Evolutionary conservation across 1,139 yeast genomes (phyloP).

Genomic region (Lodderomyces orthopsilosis): DNA sequence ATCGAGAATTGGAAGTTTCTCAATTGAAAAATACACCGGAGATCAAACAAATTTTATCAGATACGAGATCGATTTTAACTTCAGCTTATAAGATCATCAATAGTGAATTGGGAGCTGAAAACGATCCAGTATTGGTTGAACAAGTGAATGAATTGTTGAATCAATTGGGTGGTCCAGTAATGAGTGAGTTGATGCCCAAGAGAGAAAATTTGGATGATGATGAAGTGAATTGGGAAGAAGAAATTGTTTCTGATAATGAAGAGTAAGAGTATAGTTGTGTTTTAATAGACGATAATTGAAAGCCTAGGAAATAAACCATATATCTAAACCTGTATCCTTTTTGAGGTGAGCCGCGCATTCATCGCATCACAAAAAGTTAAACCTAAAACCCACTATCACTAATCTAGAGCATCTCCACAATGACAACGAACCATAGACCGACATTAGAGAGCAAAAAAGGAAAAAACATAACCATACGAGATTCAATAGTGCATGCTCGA

Average conservation of each 20-base stretch:
- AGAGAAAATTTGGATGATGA: conserved; percentile 35
- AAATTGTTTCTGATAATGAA: conserved; percentile 31
- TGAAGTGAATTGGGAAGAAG: conserved; percentile 42
- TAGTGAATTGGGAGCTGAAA: conserved; percentile 42
- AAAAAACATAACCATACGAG: conserved; percentile 38
- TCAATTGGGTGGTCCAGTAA: conserved; percentile 59
- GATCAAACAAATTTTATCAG: conserved; percentile 35
- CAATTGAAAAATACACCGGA: conserved; percentile 27
- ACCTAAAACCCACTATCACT: not conserved
- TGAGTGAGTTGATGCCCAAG: conserved; percentile 46
- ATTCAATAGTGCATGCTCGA: conserved; percentile 62
- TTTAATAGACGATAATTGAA: conserved; percentile 1
- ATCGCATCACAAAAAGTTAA: conserved; percentile 6
- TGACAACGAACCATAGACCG: conserved; percentile 76
- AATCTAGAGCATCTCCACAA: not conserved
- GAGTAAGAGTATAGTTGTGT: not conserved
- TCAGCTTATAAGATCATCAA: conserved; percentile 52
- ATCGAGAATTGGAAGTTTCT: conserved; percentile 45
- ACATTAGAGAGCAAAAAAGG: conserved; percentile 87
- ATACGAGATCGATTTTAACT: conserved; percentile 54
- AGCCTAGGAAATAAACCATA: too few relatives aligned
- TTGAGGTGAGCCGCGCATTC: too few relatives aligned
- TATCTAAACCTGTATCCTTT: too few relatives aligned
- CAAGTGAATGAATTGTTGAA: conserved; percentile 50
- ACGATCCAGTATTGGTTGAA: conserved; percentile 53